phyloP scores from a whole-genome alignment of 108 stramenopile species.

The Schizochytrium sp. region DNA sequence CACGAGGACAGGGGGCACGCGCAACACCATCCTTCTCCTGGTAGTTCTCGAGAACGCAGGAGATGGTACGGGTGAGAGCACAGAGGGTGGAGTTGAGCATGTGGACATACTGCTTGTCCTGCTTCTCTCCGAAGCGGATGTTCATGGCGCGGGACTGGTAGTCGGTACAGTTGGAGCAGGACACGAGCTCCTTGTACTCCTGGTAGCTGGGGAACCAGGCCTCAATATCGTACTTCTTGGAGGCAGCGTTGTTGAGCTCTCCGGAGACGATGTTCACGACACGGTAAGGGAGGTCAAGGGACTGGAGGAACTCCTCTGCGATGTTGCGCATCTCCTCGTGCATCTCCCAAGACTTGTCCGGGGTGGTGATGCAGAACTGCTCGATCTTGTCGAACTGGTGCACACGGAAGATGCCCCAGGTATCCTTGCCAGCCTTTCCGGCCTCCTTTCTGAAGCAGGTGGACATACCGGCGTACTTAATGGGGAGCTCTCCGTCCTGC shows the following conservation, averaged over 20 bases:
- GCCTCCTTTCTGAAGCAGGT: slow-evolving; percentile 99
- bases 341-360: slow-evolving; percentile 88
- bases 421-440: slow-evolving; percentile 95
- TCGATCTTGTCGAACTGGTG: slow-evolving; percentile 99
- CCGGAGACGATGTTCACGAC: slow-evolving; percentile 96
- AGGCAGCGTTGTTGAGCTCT: slow-evolving; percentile 97
- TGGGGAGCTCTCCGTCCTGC: slow-evolving; percentile 81
- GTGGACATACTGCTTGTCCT: slow-evolving; percentile 90
- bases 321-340: slow-evolving; percentile 81
- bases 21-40: slow-evolving; percentile 93
- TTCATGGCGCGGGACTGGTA: slow-evolving; percentile 97
- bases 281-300: slow-evolving; percentile 93
- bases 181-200: slow-evolving; percentile 96
- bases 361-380: slow-evolving; percentile 96
- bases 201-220: slow-evolving; percentile 98
- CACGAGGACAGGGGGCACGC: slow-evolving; percentile 92
- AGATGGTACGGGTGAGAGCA: slow-evolving; percentile 98
- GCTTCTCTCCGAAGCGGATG: slow-evolving; percentile 86
- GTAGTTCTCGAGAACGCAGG: slow-evolving; percentile 95
- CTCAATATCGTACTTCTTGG: slow-evolving; percentile 99
- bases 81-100: slow-evolving; percentile 97
- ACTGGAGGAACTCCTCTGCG: slow-evolving; percentile 97
- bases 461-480: slow-evolving; percentile 93
- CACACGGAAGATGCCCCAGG: slow-evolving; percentile 99
- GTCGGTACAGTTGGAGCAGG: slow-evolving; percentile 99